Evolutionary conservation across 768 basidiomycete genomes (phyloP).

Genomic region (Daedalea quercina): DNA sequence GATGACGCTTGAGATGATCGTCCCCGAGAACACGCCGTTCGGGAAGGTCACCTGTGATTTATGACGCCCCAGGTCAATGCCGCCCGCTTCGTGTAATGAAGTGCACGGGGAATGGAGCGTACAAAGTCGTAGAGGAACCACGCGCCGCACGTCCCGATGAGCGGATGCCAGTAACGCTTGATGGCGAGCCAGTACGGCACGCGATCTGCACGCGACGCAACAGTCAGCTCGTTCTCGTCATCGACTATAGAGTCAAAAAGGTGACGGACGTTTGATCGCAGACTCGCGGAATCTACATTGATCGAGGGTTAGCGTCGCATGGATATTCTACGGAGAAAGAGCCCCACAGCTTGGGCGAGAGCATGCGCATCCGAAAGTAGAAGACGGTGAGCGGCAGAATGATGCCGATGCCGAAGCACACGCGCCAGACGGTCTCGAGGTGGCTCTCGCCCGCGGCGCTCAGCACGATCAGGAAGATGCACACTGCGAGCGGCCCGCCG

Average conservation of each 20-base stretch:
- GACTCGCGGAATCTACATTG: slow-evolving; percentile 36
- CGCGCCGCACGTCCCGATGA: slow-evolving; percentile 72
- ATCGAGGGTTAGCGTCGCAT: not conserved
- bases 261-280: slow-evolving; percentile 50
- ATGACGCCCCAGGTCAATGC: too few species aligned
- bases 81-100: slow-evolving; percentile 43
- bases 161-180: slow-evolving; percentile 57
- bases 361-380: slow-evolving; percentile 66
- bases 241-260: not conserved
- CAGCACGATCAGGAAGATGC: slow-evolving; percentile 61
- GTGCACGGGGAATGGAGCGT: slow-evolving; percentile 7
- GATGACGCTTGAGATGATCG: slow-evolving; percentile 64
- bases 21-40: slow-evolving; percentile 62
- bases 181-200: slow-evolving; percentile 59
- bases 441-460: slow-evolving; percentile 59
- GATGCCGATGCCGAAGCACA: slow-evolving; percentile 59
- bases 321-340: not conserved
- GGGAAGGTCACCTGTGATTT: slow-evolving; percentile 58
- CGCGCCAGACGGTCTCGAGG: slow-evolving; percentile 60
- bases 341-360: slow-evolving; percentile 51
- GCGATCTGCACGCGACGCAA: slow-evolving; percentile 25
- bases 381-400: slow-evolving; percentile 61
- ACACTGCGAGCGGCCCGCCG: slow-evolving; percentile 60
- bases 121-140: slow-evolving; percentile 76
- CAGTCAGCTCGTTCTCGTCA: not conserved